Conservation (phyloP, 208 protist species). For the Trichomonas gallinae region DNA sequence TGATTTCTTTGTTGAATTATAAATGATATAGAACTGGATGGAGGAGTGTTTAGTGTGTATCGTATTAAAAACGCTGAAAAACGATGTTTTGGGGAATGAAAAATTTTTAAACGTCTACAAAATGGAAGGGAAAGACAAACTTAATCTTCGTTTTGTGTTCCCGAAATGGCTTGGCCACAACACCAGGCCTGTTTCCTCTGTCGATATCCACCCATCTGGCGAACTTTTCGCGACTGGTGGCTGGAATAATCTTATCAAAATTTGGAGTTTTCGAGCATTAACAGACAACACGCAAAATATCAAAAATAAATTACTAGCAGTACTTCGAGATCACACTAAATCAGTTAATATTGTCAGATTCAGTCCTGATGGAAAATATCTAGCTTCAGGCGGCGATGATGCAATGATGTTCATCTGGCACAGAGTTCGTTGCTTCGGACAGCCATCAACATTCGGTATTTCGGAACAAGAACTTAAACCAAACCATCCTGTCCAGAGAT, state of each 20-base stretch:
- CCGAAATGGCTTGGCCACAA: background rate
- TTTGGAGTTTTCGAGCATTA: background rate
- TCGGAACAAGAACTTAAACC: background rate
- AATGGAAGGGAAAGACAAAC: background rate
- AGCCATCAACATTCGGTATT: background rate
- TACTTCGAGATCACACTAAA: background rate
- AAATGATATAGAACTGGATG: no score
- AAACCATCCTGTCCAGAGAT: background rate
- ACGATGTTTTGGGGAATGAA: background rate
- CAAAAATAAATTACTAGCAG: background rate
- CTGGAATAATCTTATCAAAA: background rate
- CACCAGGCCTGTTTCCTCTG: background rate
- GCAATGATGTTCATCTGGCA: background rate
- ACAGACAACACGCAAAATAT: background rate
- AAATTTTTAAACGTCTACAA: background rate
- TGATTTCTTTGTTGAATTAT: no score
- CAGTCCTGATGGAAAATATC: conserved; percentile 6
- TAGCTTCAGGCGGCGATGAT: background rate
- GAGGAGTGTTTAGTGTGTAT: no score
- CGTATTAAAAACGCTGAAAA: no score
- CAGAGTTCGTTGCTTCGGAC: background rate
- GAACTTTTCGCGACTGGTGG: background rate
- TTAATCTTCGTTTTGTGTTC: background rate
- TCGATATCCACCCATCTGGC: background rate
- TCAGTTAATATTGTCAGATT: background rate